A percentile compares a stretch with the other conserved stretches of the same genome.
Conservation (phyloP, 306 rosid species). For the Echinosophora koreensis region DNA sequence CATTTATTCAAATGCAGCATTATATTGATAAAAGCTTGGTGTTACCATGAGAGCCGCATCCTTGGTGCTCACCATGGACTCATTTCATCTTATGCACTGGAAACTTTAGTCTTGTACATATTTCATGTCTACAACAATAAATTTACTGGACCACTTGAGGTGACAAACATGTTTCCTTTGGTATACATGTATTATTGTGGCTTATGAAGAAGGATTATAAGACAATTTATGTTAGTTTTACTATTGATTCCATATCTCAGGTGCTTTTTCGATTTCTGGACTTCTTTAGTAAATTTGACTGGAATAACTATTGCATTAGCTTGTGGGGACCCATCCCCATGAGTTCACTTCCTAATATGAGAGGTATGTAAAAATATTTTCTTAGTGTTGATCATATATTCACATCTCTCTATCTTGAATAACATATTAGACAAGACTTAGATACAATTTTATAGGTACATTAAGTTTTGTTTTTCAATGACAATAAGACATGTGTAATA, state of each 20-base stretch:
- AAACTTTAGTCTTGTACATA: conserved; percentile 79
- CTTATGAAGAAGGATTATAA: neutral
- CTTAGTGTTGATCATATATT: neutral
- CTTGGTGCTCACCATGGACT: conserved; percentile 91
- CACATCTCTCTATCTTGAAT: no score
- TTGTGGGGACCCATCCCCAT: conserved; percentile 83
- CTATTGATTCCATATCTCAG: conserved; percentile 51
- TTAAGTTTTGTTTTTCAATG: no score
- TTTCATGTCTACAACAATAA: conserved; percentile 68
- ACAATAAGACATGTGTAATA: no score
- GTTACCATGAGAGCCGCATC: conserved; percentile 85
- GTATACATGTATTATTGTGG: neutral
- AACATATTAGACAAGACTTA: no score
- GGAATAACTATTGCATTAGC: conserved; percentile 88
- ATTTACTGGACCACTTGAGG: conserved; percentile 94
- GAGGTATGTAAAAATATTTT: conserved; percentile 54
- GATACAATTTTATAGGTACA: no score
- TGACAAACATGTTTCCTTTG: conserved; percentile 43
- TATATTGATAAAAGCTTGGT: conserved; percentile 95
- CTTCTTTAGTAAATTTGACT: conserved; percentile 89
- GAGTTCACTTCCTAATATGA: conserved; percentile 72
- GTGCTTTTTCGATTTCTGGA: conserved; percentile 81
- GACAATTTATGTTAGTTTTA: neutral
- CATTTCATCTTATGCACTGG: conserved; percentile 84
- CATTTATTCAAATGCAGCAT: conserved; percentile 86